Percentiles rank a stretch among this genome's conserved stretches.
Conservation (phyloP, 1,284 basidiomycete genomes). For the Pholiota adiposa region DNA sequence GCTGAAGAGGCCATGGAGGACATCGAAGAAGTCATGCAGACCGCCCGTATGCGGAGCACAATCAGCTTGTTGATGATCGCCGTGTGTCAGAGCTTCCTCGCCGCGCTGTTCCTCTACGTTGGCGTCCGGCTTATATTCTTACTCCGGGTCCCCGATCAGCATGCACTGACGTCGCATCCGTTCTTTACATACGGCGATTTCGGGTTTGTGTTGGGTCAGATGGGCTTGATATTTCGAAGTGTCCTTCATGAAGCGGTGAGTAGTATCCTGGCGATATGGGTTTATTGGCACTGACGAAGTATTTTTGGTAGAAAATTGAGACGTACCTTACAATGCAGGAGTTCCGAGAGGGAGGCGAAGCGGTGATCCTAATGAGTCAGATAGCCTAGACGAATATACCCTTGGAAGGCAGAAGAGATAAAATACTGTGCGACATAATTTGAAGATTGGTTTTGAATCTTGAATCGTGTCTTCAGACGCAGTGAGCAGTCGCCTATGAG, state of each 20-base stretch:
- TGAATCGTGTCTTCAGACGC: no score
- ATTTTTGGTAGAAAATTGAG: not conserved
- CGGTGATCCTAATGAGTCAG: not conserved
- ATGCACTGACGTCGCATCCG: not conserved
- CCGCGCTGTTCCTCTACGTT: slow-evolving; percentile 10
- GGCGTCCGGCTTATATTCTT: slow-evolving; percentile 9
- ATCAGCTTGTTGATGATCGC: slow-evolving; percentile 14
- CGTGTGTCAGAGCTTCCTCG: slow-evolving; percentile 17
- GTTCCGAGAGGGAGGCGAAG: not conserved
- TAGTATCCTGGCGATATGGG: not conserved
- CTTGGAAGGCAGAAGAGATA: not conserved
- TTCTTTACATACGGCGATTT: slow-evolving; percentile 14
- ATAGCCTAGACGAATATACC: not conserved
- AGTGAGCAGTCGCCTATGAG: no score
- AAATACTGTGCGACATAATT: not conserved
- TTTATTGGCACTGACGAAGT: not conserved
- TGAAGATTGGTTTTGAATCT: no score
- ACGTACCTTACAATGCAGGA: not conserved
- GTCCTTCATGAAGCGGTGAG: slow-evolving; percentile 13
- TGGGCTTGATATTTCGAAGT: slow-evolving; percentile 11
- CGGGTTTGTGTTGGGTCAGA: slow-evolving; percentile 5
- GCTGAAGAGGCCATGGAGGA: not conserved
- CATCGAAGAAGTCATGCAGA: not conserved
- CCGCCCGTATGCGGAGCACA: slow-evolving; percentile 1
- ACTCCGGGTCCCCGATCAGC: not conserved